Evolutionary conservation across 306 rosid genomes (phyloP).

Genomic region (Glycine latifolia): DNA sequence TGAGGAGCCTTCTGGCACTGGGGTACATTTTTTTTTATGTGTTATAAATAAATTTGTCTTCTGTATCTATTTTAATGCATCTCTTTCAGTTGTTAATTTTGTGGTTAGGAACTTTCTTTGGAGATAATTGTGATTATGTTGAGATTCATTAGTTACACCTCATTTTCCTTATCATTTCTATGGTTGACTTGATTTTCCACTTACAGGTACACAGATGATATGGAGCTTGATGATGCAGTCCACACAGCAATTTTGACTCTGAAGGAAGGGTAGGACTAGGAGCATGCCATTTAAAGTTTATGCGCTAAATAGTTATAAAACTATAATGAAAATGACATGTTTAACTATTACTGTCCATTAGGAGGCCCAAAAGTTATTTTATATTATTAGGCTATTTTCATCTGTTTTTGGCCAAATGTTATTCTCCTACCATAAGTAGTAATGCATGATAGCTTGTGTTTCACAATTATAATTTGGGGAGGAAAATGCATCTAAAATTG

Average conservation of each 20-base stretch:
- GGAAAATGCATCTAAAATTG: conserved; percentile 28
- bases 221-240: conserved; percentile 98
- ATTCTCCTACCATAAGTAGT: background rate
- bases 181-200: conserved; percentile 38
- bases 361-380: conserved; percentile 17
- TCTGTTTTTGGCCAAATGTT: conserved; percentile 30
- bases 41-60: too few species aligned
- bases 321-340: conserved; percentile 29
- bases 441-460: conserved; percentile 18
- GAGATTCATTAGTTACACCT: conserved; percentile 2
- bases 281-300: conserved; percentile 37
- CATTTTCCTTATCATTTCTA: background rate
- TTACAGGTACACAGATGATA: conserved; percentile 86
- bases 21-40: too few species aligned
- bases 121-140: background rate
- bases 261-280: conserved; percentile 96
- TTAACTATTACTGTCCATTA: conserved; percentile 21
- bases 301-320: conserved; percentile 7
- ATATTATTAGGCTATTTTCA: conserved; percentile 8
- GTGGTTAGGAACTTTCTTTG: background rate
- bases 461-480: conserved; percentile 26
- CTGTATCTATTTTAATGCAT: background rate
- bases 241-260: conserved; percentile 97
- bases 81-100: conserved; percentile 6
- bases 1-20: too few species aligned